Base-by-base conservation (phyloP, 2,329 filamentous ascomycete genomes). In the Phaeosphaeria sp. region DNA sequence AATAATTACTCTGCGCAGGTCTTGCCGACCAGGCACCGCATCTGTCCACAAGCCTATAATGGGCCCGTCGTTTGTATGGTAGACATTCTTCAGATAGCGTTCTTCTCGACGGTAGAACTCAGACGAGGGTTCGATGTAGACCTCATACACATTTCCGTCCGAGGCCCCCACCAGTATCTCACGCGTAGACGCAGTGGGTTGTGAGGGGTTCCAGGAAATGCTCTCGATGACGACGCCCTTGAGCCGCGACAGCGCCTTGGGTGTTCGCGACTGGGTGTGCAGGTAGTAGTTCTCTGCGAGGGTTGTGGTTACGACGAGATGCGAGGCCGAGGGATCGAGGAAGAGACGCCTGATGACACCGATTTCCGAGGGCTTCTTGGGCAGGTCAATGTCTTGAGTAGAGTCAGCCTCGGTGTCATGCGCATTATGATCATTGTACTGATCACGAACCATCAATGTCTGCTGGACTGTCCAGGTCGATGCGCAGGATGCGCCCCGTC, bases 201-300 rank as follows among this genome's bases (percentile, higher is more conserved):
- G 83, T 2, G 92, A 93, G 1, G 95, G 93, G 71, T 96, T 97
- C 95, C 95, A 99, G 36, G 94, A 93, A 60, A 99, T 84, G 62
- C 90, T 90, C 77, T 97, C 93, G 58, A 99, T 92, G 9, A 87
- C 84, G 15, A 97, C 92, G 25, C 92, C 92, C 67, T 94, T 94
- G 52, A 99, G 80, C 55, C 92, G 87, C 15, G 90, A 88, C 36
- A 99, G 83, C 7, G 89, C 85, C 63, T 95, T 92, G 2, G 94
- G 93, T 64, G 93, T 90, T 66, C 92, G 90, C 33, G 93, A 95
- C 75, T 98, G 94, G 11, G 93, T 94, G 77, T 99, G 95, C 10
- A 99, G 90, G 78, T 99, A 99, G 82, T 93, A 99, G 80, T 96
- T 98, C 78, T 99, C 95, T 74, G 93, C 93, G 42, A 93, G 86